These are phyloP conservation scores for Lomentospora prolificans DNA, from an alignment of 2,329 filamentous ascomycete species.

Conservation along the genomic window DNA sequence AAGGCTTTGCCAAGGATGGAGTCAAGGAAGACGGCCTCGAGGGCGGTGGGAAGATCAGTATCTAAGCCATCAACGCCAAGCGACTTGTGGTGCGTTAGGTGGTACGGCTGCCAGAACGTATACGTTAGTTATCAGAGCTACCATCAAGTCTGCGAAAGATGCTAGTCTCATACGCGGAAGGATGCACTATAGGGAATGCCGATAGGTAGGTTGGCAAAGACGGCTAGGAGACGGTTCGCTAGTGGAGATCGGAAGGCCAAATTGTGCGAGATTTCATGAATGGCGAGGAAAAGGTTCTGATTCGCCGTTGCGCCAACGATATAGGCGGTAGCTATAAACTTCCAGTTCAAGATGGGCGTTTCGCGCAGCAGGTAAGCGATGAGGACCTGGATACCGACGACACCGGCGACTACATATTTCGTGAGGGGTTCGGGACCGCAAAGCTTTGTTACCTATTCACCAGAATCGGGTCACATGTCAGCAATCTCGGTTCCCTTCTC, in stretches of 20 bases:
- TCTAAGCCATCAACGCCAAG: conserved; percentile 93
- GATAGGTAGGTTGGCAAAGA: conserved; percentile 92
- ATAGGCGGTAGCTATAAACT: conserved; percentile 81
- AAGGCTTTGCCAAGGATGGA: conserved; percentile 94
- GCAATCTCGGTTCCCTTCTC: not conserved
- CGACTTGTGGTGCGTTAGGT: conserved; percentile 97
- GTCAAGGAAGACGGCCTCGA: conserved; percentile 89
- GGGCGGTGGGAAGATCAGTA: conserved; percentile 83
- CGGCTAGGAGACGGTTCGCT: conserved; percentile 77
- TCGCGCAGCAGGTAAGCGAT: conserved; percentile 70
- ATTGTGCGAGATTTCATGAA: conserved; percentile 98
- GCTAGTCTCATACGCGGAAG: conserved; percentile 59
- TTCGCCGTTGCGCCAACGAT: conserved; percentile 89
- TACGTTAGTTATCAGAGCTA: conserved; percentile 14
- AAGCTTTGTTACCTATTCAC: conserved; percentile 77
- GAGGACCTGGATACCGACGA: conserved; percentile 71
- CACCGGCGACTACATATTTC: conserved; percentile 79
- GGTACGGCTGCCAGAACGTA: conserved; percentile 61
- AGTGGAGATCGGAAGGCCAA: conserved; percentile 75
- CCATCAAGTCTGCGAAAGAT: not conserved
- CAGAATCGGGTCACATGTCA: not conserved
- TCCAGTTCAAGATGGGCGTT: conserved; percentile 70
- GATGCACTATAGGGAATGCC: conserved; percentile 92
- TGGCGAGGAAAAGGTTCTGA: conserved; percentile 96
- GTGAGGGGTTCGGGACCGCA: conserved; percentile 94